These are phyloP conservation scores for Spinacia oleracea DNA, from an alignment of 179 eudicot species.

Conservation along the genomic window DNA sequence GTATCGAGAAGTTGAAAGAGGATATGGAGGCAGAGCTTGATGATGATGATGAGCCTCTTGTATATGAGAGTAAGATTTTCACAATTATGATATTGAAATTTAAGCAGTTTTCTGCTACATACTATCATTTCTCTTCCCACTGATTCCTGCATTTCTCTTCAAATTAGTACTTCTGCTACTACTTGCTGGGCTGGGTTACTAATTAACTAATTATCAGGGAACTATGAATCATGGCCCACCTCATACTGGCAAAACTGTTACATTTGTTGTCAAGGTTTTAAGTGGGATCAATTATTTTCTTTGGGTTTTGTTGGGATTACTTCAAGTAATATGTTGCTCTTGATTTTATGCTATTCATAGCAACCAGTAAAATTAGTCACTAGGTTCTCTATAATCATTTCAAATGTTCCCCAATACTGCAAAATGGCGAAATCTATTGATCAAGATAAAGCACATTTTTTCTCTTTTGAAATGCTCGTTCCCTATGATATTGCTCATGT, in stretches of 20 bases:
- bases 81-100: not conserved
- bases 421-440: not conserved
- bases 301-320: not conserved
- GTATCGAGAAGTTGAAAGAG: slow-evolving; percentile 89
- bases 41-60: slow-evolving; percentile 97
- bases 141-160: not conserved
- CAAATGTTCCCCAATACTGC: not conserved
- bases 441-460: not conserved
- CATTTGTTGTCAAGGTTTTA: not conserved
- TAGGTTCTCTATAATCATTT: not conserved
- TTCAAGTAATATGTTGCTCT: not conserved
- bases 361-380: not conserved
- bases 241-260: not conserved
- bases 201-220: not conserved
- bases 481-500: not conserved
- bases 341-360: not conserved
- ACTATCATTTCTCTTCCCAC: not conserved
- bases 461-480: too few species aligned
- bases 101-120: not conserved
- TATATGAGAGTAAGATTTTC: slow-evolving; percentile 86
- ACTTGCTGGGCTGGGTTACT: not conserved
- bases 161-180: not conserved
- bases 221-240: not conserved
- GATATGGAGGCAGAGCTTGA: slow-evolving; percentile 99
- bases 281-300: not conserved